Percentiles rank a stretch among this genome's conserved stretches.
Conservation (phyloP, 78 protist genomes). For the Dictyostelium intermedium region DNA sequence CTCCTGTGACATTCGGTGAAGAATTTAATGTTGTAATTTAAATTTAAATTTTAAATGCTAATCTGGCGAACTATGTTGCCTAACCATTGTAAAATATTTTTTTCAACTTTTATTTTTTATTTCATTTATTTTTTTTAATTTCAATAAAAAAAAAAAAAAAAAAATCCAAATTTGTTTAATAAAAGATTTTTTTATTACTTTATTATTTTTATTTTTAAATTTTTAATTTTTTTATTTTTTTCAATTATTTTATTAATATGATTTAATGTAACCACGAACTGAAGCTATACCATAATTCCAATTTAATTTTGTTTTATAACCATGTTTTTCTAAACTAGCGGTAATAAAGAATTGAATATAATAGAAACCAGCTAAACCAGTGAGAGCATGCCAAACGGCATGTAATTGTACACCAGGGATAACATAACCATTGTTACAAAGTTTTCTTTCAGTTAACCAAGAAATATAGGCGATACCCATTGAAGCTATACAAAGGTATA, state of each 20-base stretch:
- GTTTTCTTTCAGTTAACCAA: constrained; percentile 70
- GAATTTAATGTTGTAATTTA: too few species aligned
- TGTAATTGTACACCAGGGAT: constrained; percentile 73
- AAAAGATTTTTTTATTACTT: not conserved
- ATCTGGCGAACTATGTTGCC: too few species aligned
- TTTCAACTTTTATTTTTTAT: too few species aligned
- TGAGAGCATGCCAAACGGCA: constrained; percentile 59
- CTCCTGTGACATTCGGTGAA: too few species aligned
- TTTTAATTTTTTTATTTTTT: not conserved
- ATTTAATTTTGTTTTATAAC: constrained; percentile 29
- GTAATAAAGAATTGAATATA: constrained; percentile 52
- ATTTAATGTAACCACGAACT: not conserved
- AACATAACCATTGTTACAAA: constrained; percentile 45
- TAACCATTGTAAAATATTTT: too few species aligned
- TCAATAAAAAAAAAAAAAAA: too few species aligned
- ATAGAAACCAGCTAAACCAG: constrained; percentile 57
- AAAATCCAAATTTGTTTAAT: too few species aligned
- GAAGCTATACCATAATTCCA: constrained; percentile 44
- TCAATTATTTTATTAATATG: not conserved
- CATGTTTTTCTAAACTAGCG: constrained; percentile 12
- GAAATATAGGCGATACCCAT: constrained; percentile 43
- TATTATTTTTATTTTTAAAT: too few species aligned
- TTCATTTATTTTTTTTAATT: too few species aligned
- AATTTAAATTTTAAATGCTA: too few species aligned
- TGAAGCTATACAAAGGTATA: constrained; percentile 6